Conservation (phyloP, 305 asterid genomes). For the Fraxinus angustifolia region DNA sequence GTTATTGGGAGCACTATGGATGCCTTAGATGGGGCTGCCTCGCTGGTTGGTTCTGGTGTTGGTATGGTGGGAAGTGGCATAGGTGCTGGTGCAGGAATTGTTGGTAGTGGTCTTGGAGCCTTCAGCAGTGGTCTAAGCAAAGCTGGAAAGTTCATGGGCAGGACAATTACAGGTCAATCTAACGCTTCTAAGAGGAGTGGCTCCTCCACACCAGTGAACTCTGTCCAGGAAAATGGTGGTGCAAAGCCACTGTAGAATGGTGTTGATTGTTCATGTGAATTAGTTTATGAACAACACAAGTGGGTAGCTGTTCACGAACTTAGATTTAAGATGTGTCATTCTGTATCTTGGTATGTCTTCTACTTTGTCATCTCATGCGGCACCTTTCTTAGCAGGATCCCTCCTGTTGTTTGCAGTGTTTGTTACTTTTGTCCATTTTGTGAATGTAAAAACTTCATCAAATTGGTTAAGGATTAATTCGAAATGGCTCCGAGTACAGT, state of each 20-base stretch:
- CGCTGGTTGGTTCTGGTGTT: constrained; percentile 63
- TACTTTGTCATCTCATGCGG: background rate
- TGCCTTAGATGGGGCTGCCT: constrained; percentile 86
- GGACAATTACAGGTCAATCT: constrained; percentile 68
- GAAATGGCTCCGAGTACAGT: background rate
- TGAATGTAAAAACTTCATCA: constrained; percentile 13
- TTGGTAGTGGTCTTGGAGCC: constrained; percentile 66
- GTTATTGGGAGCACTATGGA: constrained; percentile 93
- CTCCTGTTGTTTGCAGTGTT: background rate
- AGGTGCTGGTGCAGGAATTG: constrained; percentile 54
- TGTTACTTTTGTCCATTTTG: background rate
- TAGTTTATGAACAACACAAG: constrained; percentile 15
- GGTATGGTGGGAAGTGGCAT: constrained; percentile 69
- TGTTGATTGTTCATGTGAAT: constrained; percentile 7
- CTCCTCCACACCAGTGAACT: constrained; percentile 57
- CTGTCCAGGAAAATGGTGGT: constrained; percentile 69
- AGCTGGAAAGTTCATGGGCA: constrained; percentile 92
- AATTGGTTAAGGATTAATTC: background rate
- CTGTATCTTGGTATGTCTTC: background rate
- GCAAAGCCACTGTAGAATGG: constrained; percentile 46
- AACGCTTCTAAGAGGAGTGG: constrained; percentile 59
- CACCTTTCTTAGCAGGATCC: background rate
- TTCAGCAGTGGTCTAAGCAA: constrained; percentile 75
- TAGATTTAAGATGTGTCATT: background rate
- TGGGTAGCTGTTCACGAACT: background rate